phyloP scores from a whole-genome alignment of 192 early-diverging fungal species.

The Coemansia sp. region DNA sequence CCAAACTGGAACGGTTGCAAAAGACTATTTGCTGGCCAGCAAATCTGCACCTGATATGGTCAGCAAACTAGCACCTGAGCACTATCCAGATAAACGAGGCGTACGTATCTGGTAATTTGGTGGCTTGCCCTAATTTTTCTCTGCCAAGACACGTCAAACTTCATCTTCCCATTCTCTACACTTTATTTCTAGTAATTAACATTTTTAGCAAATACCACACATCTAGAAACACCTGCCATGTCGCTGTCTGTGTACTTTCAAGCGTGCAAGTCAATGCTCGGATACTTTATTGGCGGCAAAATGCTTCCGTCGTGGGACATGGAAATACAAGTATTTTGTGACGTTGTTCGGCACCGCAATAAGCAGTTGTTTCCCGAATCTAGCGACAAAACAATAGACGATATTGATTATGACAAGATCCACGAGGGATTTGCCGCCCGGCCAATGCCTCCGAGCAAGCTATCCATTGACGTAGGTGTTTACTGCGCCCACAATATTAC shows the following conservation, averaged over 20 bases:
- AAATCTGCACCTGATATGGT: constrained; percentile 24
- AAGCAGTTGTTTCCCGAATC: constrained; percentile 10
- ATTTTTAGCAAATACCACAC: not conserved
- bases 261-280: constrained; percentile 8
- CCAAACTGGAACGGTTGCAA: constrained; percentile 32
- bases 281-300: constrained; percentile 16
- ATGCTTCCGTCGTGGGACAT: constrained; percentile 32
- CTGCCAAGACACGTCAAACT: no score
- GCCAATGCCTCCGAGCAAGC: constrained; percentile 12
- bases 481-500: constrained; percentile 11
- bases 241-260: constrained; percentile 11
- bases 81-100: no score
- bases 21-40: constrained; percentile 26
- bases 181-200: no score
- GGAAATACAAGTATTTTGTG: constrained; percentile 20
- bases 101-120: no score
- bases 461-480: constrained; percentile 21
- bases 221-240: not conserved
- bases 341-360: constrained; percentile 10
- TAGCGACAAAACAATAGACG: constrained; percentile 25
- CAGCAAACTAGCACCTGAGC: not conserved
- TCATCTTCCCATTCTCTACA: no score
- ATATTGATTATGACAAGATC: constrained; percentile 29
- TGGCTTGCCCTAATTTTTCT: no score
- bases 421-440: constrained; percentile 5